Evolutionary conservation across 768 basidiomycete species (phyloP), one percentile per base, ranked within the genome.

Genomic region (Collybiopsis confluens): DNA sequence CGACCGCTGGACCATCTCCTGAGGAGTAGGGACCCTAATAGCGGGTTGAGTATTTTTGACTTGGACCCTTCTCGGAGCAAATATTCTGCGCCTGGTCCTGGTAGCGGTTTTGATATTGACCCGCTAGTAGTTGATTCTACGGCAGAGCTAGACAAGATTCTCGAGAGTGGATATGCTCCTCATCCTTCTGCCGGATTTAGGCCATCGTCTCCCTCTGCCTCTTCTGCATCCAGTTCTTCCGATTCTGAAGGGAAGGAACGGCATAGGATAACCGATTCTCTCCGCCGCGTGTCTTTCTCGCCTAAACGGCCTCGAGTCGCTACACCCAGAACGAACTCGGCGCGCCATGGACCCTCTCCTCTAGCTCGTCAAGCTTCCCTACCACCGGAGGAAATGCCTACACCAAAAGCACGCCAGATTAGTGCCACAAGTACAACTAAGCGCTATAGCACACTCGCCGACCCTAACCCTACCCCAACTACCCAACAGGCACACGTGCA

Each of bases 1-100:
- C 75, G 91, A 20, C 88, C 88, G 1, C 66, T 92, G 28, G 78
- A 86, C 56, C 79, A 81, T 23, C 87, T 92, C 65, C 79, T 92
- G 50, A 81, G 79, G 26, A 81, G 80, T 50, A 81, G 79, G 18
- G 30, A 33, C 6, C 13, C 26, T 7, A 75, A 78, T 54, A 75
- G 73, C 53, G 78, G 75, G 58, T 68, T 82, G 56, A 84, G 80
- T 65, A 72, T 80, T 58, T 78, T 85, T 51, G 81, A 82, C 58
- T 62, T 70, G 40, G 79, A 84, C 56, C 69, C 72, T 2, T 78
- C 79, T 5, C 74, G 73, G 36, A 80, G 80, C 7, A 77, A 73
- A 66, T 71, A 73, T 50, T 60, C 72, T 45, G 16, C 45, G 43
- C 28, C 15, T 54, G 55, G 42, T 57, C 61, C 66, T 18, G 59